Evolutionary conservation across 495 filamentous ascomycete species (phyloP).

Genomic region (Hypoxylon fragiforme): DNA sequence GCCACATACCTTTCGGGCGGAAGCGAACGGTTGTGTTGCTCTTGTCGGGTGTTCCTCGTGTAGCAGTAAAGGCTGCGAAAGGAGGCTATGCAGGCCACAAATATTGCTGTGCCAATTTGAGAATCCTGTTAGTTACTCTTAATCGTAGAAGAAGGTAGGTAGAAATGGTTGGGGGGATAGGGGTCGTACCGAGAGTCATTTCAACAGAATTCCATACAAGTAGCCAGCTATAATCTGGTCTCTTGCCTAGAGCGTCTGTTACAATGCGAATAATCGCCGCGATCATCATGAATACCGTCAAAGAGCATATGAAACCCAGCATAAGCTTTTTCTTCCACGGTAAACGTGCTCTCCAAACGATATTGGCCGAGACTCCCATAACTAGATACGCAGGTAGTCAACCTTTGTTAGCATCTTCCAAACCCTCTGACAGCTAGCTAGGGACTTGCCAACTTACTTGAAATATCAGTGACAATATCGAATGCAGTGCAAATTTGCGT

Average conservation of each 20-base stretch:
- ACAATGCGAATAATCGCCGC: background rate
- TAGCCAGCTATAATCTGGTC: background rate
- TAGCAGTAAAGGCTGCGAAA: background rate
- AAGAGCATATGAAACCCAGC: background rate
- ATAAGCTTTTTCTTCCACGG: background rate
- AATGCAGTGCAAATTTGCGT: background rate
- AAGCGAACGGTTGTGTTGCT: background rate
- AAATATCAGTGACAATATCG: background rate
- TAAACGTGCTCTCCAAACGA: background rate
- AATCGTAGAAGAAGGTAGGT: background rate
- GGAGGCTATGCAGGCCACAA: background rate
- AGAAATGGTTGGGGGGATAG: background rate
- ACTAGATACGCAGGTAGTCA: background rate
- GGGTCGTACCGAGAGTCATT: background rate
- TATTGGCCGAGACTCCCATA: background rate
- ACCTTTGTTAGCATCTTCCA: background rate
- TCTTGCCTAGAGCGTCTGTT: background rate
- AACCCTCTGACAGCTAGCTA: background rate
- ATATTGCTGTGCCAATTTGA: background rate
- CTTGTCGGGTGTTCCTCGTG: background rate
- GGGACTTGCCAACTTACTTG: background rate
- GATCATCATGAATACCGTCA: background rate
- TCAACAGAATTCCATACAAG: background rate
- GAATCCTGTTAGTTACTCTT: background rate
- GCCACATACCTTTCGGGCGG: background rate